phyloP scores from a whole-genome alignment of 2,329 filamentous ascomycete genomes.

The Tolypocladium amazonense region DNA sequence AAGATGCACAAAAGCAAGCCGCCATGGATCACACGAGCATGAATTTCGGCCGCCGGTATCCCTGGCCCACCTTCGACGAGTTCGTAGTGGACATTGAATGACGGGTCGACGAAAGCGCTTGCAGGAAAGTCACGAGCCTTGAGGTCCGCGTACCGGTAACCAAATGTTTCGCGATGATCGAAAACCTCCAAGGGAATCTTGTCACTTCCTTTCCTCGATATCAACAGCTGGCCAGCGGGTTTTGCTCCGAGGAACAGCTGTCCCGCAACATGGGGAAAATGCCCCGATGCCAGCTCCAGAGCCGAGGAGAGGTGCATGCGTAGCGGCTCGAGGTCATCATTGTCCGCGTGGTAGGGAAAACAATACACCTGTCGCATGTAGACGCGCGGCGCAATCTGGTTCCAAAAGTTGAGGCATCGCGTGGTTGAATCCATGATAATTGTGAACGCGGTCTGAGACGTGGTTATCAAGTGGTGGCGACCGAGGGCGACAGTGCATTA shows the following conservation, averaged over 20 bases:
- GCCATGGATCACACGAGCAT: conserved; percentile 25
- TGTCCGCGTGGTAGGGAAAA: conserved; percentile 3
- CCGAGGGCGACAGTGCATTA: no score
- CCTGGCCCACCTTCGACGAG: conserved; percentile 6
- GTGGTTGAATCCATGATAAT: not conserved
- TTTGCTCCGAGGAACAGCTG: conserved; percentile 9
- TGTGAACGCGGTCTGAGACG: not conserved
- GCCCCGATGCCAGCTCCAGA: conserved; percentile 5
- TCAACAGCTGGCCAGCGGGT: conserved; percentile 8
- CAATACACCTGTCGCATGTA: conserved; percentile 10
- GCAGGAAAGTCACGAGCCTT: conserved; percentile 16
- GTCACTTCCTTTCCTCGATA: conserved; percentile 7
- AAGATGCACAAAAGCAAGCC: conserved; percentile 29
- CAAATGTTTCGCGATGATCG: conserved; percentile 8
- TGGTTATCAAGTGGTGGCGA: not conserved
- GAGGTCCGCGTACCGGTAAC: conserved; percentile 15
- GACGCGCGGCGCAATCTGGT: conserved; percentile 7
- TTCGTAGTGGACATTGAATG: conserved; percentile 8
- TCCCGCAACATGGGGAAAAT: conserved; percentile 17
- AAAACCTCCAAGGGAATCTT: conserved; percentile 11
- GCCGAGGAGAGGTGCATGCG: not conserved
- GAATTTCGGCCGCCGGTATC: conserved; percentile 26
- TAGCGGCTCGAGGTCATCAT: conserved; percentile 2
- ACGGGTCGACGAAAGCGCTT: conserved; percentile 15
- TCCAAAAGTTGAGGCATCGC: conserved; percentile 4